Evolutionary conservation across 495 filamentous ascomycete genomes (phyloP).

Genomic region (Staphylotrichum tortipilum): DNA sequence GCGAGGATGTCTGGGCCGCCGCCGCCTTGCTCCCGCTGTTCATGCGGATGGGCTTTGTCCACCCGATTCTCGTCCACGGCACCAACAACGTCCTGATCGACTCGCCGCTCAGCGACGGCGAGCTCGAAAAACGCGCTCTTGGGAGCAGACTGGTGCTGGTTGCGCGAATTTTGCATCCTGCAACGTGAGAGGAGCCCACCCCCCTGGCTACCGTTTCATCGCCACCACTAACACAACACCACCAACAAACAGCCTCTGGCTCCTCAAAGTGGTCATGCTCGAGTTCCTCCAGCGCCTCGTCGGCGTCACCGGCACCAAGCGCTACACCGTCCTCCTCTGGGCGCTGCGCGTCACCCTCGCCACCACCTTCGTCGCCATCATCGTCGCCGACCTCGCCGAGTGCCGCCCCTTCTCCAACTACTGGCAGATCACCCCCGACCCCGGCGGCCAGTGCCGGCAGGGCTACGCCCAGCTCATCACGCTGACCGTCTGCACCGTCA

Average conservation of each 20-base stretch:
- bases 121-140: conserved; percentile 42
- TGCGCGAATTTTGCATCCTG: conserved; percentile 55
- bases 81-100: conserved; percentile 69
- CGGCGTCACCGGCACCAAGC: conserved; percentile 51
- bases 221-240: too few relatives aligned
- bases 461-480: conserved; percentile 75
- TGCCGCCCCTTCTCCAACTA: conserved; percentile 76
- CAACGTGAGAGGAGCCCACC: conserved; percentile 44
- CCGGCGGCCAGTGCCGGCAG: conserved; percentile 70
- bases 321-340: conserved; percentile 55
- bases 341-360: conserved; percentile 63
- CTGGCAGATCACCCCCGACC: conserved; percentile 86
- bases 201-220: background rate
- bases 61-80: conserved; percentile 72
- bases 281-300: conserved; percentile 80
- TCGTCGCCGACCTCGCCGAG: conserved; percentile 73
- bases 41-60: conserved; percentile 71
- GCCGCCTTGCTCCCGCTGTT: conserved; percentile 68
- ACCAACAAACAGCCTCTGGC: conserved; percentile 66
- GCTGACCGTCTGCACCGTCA: conserved; percentile 68
- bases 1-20: conserved; percentile 80
- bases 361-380: conserved; percentile 63
- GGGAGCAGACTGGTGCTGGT: conserved; percentile 57
- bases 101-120: conserved; percentile 28
- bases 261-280: conserved; percentile 76